Conservation (phyloP, 148 eudicot species). For the Fagopyrum tataricum region DNA sequence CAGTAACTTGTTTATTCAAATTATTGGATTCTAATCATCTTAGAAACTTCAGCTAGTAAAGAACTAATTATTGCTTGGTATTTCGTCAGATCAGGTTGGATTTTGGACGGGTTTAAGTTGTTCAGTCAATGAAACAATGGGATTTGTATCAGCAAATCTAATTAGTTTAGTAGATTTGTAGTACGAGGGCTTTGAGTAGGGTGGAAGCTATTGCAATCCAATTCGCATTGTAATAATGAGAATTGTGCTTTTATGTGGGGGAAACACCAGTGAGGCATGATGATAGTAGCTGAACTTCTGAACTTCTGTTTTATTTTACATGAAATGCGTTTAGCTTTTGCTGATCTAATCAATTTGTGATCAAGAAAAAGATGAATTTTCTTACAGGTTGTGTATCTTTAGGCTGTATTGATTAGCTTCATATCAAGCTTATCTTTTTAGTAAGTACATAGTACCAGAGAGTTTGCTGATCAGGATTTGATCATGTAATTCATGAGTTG, state of each 20-base stretch:
- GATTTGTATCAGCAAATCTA: background rate
- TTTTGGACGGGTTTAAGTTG: background rate
- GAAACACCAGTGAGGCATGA: too few relatives aligned
- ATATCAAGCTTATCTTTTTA: background rate
- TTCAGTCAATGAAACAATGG: background rate
- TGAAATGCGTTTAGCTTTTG: background rate
- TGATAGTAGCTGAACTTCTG: background rate
- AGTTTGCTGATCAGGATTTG: background rate
- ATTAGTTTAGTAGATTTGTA: background rate
- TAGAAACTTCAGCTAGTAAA: background rate
- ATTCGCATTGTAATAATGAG: background rate
- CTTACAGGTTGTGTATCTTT: background rate
- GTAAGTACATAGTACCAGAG: background rate
- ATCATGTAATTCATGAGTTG: background rate
- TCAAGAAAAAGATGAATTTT: background rate
- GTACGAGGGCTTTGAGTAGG: background rate
- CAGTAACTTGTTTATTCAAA: background rate
- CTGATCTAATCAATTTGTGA: constrained; percentile 1
- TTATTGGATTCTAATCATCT: constrained; percentile 2
- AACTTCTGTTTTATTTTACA: background rate
- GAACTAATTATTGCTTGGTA: background rate
- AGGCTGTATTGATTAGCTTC: background rate
- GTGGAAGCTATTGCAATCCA: background rate
- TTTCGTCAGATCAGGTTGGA: background rate
- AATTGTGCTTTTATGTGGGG: background rate